These are phyloP conservation scores for Pholiota molesta DNA, from an alignment of 768 basidiomycete genomes.

Conservation along the genomic window DNA sequence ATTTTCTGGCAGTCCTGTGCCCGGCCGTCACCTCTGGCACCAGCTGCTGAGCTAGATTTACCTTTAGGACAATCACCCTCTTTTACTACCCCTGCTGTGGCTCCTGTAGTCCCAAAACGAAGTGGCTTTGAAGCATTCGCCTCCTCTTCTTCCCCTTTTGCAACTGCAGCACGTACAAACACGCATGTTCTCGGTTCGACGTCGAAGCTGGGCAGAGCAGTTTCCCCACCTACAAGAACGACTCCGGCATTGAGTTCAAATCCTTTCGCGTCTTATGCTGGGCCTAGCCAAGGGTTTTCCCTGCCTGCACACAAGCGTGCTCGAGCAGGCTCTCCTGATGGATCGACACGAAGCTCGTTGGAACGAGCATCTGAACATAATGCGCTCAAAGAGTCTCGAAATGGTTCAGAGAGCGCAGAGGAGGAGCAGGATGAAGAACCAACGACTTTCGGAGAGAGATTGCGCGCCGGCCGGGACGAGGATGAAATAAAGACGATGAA, in stretches of 20 bases:
- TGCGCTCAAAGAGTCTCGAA: constrained; percentile 27
- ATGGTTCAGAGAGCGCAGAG: constrained; percentile 43
- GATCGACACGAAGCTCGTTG: constrained; percentile 45
- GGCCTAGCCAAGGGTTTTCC: constrained; percentile 52
- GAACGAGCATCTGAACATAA: constrained; percentile 36
- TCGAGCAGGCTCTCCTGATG: constrained; percentile 52
- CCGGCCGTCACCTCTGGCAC: constrained; percentile 12
- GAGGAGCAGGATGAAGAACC: constrained; percentile 48
- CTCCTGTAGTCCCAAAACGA: constrained; percentile 40
- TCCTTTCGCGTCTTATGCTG: constrained; percentile 66
- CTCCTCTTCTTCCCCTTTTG: constrained; percentile 53
- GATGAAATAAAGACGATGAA: constrained; percentile 50
- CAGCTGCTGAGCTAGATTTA: constrained; percentile 14
- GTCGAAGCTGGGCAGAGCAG: constrained; percentile 47
- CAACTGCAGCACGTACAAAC: constrained; percentile 50
- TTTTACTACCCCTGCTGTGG: constrained; percentile 11
- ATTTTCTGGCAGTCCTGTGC: constrained; percentile 24
- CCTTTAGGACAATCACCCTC: constrained; percentile 26
- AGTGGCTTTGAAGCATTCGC: constrained; percentile 62
- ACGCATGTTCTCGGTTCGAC: constrained; percentile 52
- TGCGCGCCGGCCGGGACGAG: constrained; percentile 64
- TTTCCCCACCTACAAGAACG: constrained; percentile 56
- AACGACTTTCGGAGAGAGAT: constrained; percentile 62
- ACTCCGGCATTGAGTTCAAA: constrained; percentile 42
- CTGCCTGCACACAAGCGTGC: constrained; percentile 57